Evolutionary conservation across 2,329 filamentous ascomycete genomes (phyloP).

Genomic region (Salinomyces thailandicus): DNA sequence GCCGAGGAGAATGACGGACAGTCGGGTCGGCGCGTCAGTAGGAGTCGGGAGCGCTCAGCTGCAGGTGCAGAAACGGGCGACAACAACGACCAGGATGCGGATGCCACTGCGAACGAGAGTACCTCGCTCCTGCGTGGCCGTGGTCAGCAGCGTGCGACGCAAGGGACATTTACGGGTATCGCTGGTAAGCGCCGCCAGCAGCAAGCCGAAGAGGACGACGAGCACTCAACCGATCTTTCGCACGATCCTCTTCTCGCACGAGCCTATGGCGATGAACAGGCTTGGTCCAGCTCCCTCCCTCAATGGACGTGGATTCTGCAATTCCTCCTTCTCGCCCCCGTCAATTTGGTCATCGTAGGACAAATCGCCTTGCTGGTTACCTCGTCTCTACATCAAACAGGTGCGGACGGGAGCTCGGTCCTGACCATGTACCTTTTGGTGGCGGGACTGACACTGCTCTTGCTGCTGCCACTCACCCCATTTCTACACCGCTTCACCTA

Average conservation of each 20-base stretch:
- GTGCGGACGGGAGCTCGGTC: conserved; percentile 66
- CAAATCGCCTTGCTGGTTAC: conserved; percentile 66
- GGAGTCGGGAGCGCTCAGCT: conserved; percentile 6
- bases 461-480: conserved; percentile 67
- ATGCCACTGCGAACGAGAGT: conserved; percentile 41
- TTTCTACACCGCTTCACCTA: conserved; percentile 80
- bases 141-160: conserved; percentile 13
- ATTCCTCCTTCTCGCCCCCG: conserved; percentile 67
- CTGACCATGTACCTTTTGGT: conserved; percentile 62
- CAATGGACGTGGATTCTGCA: conserved; percentile 83
- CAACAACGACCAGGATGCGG: conserved; percentile 25
- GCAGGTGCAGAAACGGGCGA: conserved; percentile 19
- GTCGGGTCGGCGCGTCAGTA: conserved; percentile 19
- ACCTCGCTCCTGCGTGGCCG: conserved; percentile 46
- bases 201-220: conserved; percentile 20
- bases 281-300: conserved; percentile 71
- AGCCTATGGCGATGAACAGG: conserved; percentile 63
- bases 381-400: conserved; percentile 66
- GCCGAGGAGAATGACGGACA: conserved; percentile 8
- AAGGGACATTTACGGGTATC: conserved; percentile 47
- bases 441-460: conserved; percentile 55
- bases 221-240: conserved; percentile 13
- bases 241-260: conserved; percentile 18
- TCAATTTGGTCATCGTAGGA: conserved; percentile 65
- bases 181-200: conserved; percentile 33